Base-by-base conservation (phyloP, 768 basidiomycete species). In the Amanita pseudoporphyria region DNA sequence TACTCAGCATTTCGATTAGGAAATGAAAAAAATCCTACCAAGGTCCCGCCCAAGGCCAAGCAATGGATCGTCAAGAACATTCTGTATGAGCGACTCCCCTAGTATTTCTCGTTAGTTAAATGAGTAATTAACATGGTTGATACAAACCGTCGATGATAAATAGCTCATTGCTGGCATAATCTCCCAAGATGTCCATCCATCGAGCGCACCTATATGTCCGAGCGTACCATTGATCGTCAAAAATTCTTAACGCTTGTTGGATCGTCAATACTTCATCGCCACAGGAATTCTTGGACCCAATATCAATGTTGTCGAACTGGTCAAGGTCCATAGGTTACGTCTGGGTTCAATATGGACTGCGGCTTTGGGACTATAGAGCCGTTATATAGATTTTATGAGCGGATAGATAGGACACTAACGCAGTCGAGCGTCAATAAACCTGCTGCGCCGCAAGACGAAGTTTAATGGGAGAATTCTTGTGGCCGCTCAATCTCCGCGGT, bases 111-210 rank as follows among this genome's bases (percentile, higher is more conserved):
- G 24, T 21, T 18, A 49, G 31, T 5, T 59, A 41, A 12, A 43
- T 40, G 40, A 38, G 46, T 14, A 2, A 32, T 37, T 10, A 21
- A 22, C 18, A 16, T 38, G 31, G n/a, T 36, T 41, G 45, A 36
- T 16, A 54, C 58, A 32, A 59, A 78, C 82, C 82, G 60, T 84
- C 81, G 51, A 86, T 67, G 35, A 84, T 56, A 57, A 86, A 86
- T 13, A 71, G 70, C 57, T 86, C 84, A 31, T 59, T 71, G 1
- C 84, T 84, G 18, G 79, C 82, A 59, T 83, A 85, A 57, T 83
- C 84, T 3, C 82, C 81, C 24, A 85, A 63, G 7, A 85, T 67
- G 60, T 85, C 83, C 82, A 85, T 84, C 58, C 78, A 60, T 49
- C 65, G 47, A 1, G 61, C 56, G 3, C 50, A 32, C 33, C 54